Percentiles rank a stretch among this genome's conserved stretches.
phyloP scores from a whole-genome alignment of 1,284 basidiomycete species.

The Heterobasidion irregulare region DNA sequence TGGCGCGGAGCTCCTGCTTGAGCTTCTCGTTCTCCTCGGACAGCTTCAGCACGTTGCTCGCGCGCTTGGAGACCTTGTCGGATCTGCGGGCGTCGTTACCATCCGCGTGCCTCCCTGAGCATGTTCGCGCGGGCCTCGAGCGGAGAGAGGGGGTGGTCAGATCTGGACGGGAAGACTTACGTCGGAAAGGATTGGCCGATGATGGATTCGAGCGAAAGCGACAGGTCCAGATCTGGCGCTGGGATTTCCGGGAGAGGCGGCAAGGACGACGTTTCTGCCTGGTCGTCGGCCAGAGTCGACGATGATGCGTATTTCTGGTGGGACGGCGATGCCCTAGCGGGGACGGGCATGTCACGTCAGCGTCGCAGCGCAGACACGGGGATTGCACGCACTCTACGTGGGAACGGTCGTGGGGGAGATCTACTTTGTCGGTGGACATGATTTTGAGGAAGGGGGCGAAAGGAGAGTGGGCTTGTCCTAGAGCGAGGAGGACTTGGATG shows the following conservation, averaged over 20 bases:
- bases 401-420: too few species aligned
- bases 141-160: not conserved
- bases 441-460: too few species aligned
- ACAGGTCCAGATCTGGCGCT: slow-evolving; percentile 38
- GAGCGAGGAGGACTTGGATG: not conserved
- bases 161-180: slow-evolving; percentile 5
- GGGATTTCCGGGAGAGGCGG: slow-evolving; percentile 46
- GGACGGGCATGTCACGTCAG: too few species aligned
- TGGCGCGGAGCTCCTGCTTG: slow-evolving; percentile 62
- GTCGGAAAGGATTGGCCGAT: slow-evolving; percentile 13
- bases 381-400: too few species aligned
- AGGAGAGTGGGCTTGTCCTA: too few species aligned
- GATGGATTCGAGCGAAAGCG: slow-evolving; percentile 41
- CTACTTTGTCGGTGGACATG: too few species aligned
- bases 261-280: slow-evolving; percentile 2
- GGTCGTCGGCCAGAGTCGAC: not conserved
- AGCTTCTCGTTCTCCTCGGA: slow-evolving; percentile 72
- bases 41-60: slow-evolving; percentile 66
- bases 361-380: too few species aligned
- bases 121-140: not conserved
- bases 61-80: slow-evolving; percentile 63
- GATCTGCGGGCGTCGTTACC: slow-evolving; percentile 1
- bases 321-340: not conserved
- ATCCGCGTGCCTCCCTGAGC: not conserved
- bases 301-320: not conserved